Base-by-base conservation (phyloP, 345 rosid genomes). In the Melastoma malabathricum region DNA sequence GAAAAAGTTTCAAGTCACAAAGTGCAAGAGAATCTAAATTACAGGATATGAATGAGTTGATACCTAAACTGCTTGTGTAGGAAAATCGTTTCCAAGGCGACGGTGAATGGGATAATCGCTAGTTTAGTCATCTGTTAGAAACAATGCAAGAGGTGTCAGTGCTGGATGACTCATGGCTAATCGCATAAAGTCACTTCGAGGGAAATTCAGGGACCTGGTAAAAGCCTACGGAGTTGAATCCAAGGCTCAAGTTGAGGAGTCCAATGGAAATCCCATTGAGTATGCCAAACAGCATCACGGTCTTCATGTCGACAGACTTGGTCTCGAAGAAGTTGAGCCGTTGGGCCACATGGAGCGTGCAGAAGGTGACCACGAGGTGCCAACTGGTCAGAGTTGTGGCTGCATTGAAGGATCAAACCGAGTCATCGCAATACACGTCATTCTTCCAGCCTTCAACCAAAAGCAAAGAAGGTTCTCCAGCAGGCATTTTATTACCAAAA, bases 51-150 rank as follows among this genome's bases (percentile, higher is more conserved):
- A 34, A 34, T 34, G 41, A 2, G 10, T 55, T 10, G 38, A 29
- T 56, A 92, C 98, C 98, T 92, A 73, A 92, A 92, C 59, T 84
- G 82, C 71, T 87, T 92, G 51, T 87, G 87, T 22, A 87, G 64
- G 74, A 92, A 92, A 53, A 92, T 51, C 25, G 98, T 92, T 78
- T 92, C 98, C 75, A 92, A 59, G 48, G 84, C 53, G 8, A 92
- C 96, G 43, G 98, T 92, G 79, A 92, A 92, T 48, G 98, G 98
- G 50, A 92, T 92, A 56, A 92, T 92, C 49, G 98, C 95, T 64
- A 92, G 88, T 63, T 92, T 92, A 18, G 98, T 92, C 98, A 92
- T 92, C 96, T 87, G 81, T 6, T 6, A 55, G 59, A 59, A 50
- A 23, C 27, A 39, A 64, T 12, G 38, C 38, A 29, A n/a, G n/a